Conservation (phyloP, 768 basidiomycete genomes). For the Lentinula sp. region DNA sequence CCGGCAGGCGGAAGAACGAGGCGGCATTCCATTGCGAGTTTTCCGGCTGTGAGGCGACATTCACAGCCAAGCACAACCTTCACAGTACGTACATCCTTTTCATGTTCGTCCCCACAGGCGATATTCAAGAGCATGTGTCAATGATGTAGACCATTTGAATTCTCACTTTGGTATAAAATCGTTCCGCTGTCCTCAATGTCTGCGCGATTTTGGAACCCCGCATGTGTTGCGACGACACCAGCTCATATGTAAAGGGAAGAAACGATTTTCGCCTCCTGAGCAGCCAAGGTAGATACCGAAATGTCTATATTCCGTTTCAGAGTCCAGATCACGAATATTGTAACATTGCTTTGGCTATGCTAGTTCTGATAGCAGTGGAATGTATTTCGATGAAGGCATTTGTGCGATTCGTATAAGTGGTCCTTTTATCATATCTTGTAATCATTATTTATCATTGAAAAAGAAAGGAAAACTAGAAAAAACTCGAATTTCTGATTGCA, state of each 20-base stretch:
- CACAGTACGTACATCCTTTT: neutral
- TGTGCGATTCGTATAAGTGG: neutral
- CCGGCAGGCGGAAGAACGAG: neutral
- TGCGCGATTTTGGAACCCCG: constrained; percentile 5
- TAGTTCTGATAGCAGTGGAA: neutral
- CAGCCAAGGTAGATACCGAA: neutral
- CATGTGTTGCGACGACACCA: constrained; percentile 5
- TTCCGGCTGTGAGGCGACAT: constrained; percentile 1
- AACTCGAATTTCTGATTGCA: too few species aligned
- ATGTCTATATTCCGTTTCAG: too few species aligned
- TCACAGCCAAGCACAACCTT: constrained; percentile 7
- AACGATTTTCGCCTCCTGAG: neutral
- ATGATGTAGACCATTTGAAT: constrained; percentile 3
- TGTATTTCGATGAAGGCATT: neutral
- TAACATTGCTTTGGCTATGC: neutral
- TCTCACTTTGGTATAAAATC: constrained; percentile 6
- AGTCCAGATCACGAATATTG: too few species aligned
- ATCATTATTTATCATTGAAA: too few species aligned
- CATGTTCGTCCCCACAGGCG: neutral
- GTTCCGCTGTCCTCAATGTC: neutral
- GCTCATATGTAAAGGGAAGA: constrained; percentile 1
- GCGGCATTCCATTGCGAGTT: neutral
- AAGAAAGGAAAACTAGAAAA: too few species aligned
- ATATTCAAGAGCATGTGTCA: neutral
- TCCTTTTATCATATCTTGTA: too few species aligned